Percentiles rank a stretch among this genome's conserved stretches.
These are phyloP conservation scores for Penicillium parvum DNA, from an alignment of 495 filamentous ascomycete species.

Conservation along the genomic window DNA sequence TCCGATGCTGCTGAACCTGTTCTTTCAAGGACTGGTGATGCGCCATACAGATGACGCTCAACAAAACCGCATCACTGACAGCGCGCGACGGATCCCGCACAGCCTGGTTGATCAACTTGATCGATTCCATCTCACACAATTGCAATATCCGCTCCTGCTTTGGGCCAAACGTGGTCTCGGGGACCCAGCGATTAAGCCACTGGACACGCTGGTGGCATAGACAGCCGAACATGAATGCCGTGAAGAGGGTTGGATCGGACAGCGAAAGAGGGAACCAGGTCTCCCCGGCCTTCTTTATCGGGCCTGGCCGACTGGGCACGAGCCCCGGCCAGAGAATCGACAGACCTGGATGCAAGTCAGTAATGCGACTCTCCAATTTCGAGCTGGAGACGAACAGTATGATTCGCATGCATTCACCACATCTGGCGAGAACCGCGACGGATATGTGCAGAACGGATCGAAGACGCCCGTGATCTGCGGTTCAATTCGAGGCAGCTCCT, in stretches of 20 bases:
- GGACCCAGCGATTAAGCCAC: conserved; percentile 29
- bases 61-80: conserved; percentile 32
- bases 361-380: not conserved
- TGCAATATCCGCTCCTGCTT: conserved; percentile 27
- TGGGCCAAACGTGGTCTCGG: conserved; percentile 16
- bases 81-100: conserved; percentile 29
- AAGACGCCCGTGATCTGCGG: conserved; percentile 18
- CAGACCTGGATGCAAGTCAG: conserved; percentile 14
- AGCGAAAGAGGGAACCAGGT: conserved; percentile 36
- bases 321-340: conserved; percentile 35
- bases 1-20: conserved; percentile 5
- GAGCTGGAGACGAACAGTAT: conserved; percentile 17
- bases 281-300: conserved; percentile 7
- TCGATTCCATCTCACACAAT: conserved; percentile 34
- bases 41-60: conserved; percentile 41
- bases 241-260: conserved; percentile 34
- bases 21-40: conserved; percentile 31
- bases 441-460: conserved; percentile 34
- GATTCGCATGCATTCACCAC: conserved; percentile 20
- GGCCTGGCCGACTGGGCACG: conserved; percentile 14
- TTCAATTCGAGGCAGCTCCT: conserved; percentile 17
- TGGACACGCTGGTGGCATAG: conserved; percentile 39
- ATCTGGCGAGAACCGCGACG: conserved; percentile 19
- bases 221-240: conserved; percentile 36
- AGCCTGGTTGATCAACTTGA: conserved; percentile 34